These are phyloP conservation scores for Globisporangium polare DNA, from an alignment of 352 stramenopile species.

Conservation along the genomic window DNA sequence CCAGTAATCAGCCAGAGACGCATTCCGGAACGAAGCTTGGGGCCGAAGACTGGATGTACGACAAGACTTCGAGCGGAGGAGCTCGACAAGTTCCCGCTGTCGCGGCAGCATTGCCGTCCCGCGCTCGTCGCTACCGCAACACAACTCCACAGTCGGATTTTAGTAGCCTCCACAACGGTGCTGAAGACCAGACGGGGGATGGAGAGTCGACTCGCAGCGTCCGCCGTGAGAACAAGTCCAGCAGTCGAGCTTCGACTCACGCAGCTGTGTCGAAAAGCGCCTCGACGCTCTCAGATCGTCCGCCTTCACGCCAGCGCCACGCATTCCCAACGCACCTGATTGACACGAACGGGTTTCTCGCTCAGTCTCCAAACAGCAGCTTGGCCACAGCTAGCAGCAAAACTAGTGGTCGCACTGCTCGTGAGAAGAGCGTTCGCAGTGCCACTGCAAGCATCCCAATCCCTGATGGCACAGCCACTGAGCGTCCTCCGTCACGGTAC, in stretches of 20 bases:
- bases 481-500: slow-evolving; percentile 70
- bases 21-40: neutral
- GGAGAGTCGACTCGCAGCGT: neutral
- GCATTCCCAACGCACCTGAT: slow-evolving; percentile 78
- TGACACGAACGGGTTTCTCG: slow-evolving; percentile 34
- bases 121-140: slow-evolving; percentile 23
- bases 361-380: neutral
- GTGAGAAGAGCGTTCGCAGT: slow-evolving; percentile 14
- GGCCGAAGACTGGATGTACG: slow-evolving; percentile 6
- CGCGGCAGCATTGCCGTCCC: slow-evolving; percentile 17
- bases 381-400: neutral
- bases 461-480: slow-evolving; percentile 10
- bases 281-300: slow-evolving; percentile 28
- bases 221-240: neutral
- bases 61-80: neutral
- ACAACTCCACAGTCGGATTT: slow-evolving; percentile 19
- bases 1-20: neutral
- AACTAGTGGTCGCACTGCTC: slow-evolving; percentile 4
- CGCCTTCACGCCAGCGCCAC: slow-evolving; percentile 67
- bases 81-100: no score
- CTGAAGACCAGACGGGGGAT: neutral
- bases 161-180: slow-evolving; percentile 15
- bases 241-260: neutral
- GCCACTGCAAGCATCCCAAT: slow-evolving; percentile 4
- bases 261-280: neutral